Evolutionary conservation across 495 filamentous ascomycete genomes (phyloP).

Genomic region (Symbiotaphrina buchneri): DNA sequence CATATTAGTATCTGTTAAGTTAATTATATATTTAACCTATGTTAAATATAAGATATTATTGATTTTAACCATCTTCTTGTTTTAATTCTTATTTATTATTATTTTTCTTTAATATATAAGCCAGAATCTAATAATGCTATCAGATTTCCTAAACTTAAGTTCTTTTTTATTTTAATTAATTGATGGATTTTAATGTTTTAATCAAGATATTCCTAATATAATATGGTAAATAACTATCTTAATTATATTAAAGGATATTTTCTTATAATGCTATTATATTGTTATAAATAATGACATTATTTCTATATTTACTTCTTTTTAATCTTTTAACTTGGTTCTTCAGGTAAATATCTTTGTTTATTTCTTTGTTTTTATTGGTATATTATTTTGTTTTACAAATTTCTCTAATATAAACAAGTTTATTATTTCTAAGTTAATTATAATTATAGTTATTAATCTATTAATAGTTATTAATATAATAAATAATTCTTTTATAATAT

Average conservation of each 20-base stretch:
- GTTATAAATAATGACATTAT: not conserved
- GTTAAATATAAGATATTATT: not conserved
- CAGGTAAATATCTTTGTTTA: not conserved
- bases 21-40: not conserved
- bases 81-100: constrained; percentile 1
- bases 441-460: not conserved
- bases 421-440: constrained; percentile 7
- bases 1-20: constrained; percentile 6
- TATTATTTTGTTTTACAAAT: constrained; percentile 3
- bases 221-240: no score
- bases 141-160: constrained; percentile 11
- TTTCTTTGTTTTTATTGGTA: constrained; percentile 4
- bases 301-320: not conserved
- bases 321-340: not conserved
- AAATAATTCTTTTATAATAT: constrained; percentile 3
- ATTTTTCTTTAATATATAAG: constrained; percentile 9
- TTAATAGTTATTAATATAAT: constrained; percentile 6
- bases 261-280: constrained; percentile 1
- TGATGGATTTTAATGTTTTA: constrained; percentile 7
- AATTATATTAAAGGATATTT: constrained; percentile 6
- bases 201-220: no score
- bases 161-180: constrained; percentile 17
- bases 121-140: no score
- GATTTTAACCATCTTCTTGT: not conserved
- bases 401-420: constrained; percentile 6